Base-by-base conservation (phyloP, 768 basidiomycete species). In the Naematelia aurantialba region DNA sequence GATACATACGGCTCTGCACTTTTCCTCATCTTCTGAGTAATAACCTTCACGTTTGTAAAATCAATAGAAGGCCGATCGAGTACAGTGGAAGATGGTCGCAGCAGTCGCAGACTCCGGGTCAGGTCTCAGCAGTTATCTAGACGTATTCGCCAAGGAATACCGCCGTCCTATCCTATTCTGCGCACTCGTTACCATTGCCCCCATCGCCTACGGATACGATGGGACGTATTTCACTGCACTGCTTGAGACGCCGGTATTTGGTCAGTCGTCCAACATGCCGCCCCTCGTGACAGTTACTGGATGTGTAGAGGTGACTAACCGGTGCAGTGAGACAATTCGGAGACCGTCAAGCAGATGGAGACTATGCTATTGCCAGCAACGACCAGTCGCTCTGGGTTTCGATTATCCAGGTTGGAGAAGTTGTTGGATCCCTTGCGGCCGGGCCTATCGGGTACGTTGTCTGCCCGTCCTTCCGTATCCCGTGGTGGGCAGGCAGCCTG, bases 401-500 rank as follows among this genome's bases (percentile, higher is more conserved):
- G 5, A 67, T 67, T 50, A 67, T 67, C 27, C 77, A 78, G 45
- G 77, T 73, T 24, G 77, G 77, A 61, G 77, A 78, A 58, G 65
- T 78, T 45, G 49, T 75, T 52, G 76, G 77, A 42, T 69, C 77
- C 0, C 63, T 78, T 14, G 61, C 61, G 1, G 75, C 77, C 39
- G 71, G 69, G 19, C 51, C 71, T 29, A 62, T 78, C 51, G 76
- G 76, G 64, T 66, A 34, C 39, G 64, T 54, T 21, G 22, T 12
- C 29, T 27, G 22, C 11, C 50, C 11, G 13, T 30, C 50, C 19
- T 5, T 52, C 27, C 10, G 11, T 54, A 14, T 54, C 8, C n/a
- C n/a, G n/a, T n/a, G n/a, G n/a, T n/a, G n/a, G n/a, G n/a, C n/a
- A n/a, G n/a, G n/a, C n/a, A n/a, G n/a, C n/a, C n/a, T n/a, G n/a